Conservation (phyloP, 2,329 filamentous ascomycete genomes). For the Diaporthe nobilis region DNA sequence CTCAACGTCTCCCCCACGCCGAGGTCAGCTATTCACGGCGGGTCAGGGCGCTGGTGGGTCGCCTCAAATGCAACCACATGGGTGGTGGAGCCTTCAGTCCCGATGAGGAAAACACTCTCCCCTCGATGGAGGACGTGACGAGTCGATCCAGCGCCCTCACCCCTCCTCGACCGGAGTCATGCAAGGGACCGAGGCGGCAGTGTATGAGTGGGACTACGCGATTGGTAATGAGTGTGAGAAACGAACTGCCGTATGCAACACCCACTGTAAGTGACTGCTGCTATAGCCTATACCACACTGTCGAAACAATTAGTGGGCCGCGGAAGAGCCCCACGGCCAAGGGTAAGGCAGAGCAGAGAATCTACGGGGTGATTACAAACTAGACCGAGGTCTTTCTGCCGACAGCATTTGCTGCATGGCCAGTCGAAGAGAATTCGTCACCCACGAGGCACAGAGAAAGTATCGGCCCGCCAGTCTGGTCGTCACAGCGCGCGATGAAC, state of each 20-base stretch:
- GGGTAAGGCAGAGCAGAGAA: not conserved
- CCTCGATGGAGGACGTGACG: not conserved
- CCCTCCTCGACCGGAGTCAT: slow-evolving; percentile 16
- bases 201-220: not conserved
- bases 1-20: slow-evolving; percentile 24
- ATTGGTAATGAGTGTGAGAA: not conserved
- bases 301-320: slow-evolving; percentile 19
- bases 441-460: not conserved
- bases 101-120: not conserved
- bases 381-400: not conserved
- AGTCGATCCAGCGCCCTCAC: not conserved
- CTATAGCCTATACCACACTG: not conserved
- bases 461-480: slow-evolving; percentile 7
- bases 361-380: not conserved
- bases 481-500: not conserved
- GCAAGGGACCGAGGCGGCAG: not conserved
- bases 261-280: not conserved
- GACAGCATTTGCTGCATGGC: not conserved
- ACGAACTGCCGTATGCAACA: slow-evolving; percentile 11
- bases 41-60: not conserved
- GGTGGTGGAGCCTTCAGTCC: not conserved
- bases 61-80: slow-evolving; percentile 11
- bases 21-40: not conserved
- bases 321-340: not conserved
- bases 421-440: not conserved